Evolutionary conservation across 2,329 filamentous ascomycete species (phyloP).

Genomic region (Colletotrichum chrysophilum): DNA sequence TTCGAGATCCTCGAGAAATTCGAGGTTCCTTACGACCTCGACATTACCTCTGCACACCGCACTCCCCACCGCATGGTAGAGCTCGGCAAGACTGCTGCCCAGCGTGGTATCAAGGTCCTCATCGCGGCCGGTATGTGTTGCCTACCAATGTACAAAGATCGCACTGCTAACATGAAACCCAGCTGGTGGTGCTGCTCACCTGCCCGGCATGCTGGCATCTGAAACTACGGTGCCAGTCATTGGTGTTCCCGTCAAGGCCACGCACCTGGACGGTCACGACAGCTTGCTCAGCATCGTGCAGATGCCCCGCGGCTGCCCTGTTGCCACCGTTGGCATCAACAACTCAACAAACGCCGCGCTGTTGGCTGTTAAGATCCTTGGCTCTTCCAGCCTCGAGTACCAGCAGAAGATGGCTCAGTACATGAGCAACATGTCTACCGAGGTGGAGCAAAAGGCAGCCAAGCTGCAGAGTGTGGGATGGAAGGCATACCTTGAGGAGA

Average conservation of each 20-base stretch:
- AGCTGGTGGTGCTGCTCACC: slow-evolving; percentile 74
- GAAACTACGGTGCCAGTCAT: slow-evolving; percentile 77
- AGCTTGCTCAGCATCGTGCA: slow-evolving; percentile 76
- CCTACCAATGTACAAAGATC: not conserved
- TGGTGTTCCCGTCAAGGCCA: slow-evolving; percentile 78
- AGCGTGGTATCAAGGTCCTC: slow-evolving; percentile 72
- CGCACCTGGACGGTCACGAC: slow-evolving; percentile 74
- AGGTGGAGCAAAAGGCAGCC: slow-evolving; percentile 68
- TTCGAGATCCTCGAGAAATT: slow-evolving; percentile 73
- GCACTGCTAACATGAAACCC: not conserved
- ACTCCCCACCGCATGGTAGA: slow-evolving; percentile 74
- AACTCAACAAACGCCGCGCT: slow-evolving; percentile 80
- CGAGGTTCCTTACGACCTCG: slow-evolving; percentile 72
- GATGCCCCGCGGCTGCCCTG: slow-evolving; percentile 77
- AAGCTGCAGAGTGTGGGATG: slow-evolving; percentile 61
- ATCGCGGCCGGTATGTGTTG: slow-evolving; percentile 61
- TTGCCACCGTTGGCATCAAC: slow-evolving; percentile 80
- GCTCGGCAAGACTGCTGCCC: slow-evolving; percentile 67
- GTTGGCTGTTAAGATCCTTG: slow-evolving; percentile 72
- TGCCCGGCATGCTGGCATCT: slow-evolving; percentile 78
- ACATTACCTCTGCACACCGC: slow-evolving; percentile 82
- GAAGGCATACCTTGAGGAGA: slow-evolving; percentile 55
- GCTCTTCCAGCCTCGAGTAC: slow-evolving; percentile 61
- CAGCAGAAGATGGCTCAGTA: slow-evolving; percentile 64
- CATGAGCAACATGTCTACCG: slow-evolving; percentile 64